Conservation (phyloP, 495 filamentous ascomycete genomes). For the Podospora pseudocomata region DNA sequence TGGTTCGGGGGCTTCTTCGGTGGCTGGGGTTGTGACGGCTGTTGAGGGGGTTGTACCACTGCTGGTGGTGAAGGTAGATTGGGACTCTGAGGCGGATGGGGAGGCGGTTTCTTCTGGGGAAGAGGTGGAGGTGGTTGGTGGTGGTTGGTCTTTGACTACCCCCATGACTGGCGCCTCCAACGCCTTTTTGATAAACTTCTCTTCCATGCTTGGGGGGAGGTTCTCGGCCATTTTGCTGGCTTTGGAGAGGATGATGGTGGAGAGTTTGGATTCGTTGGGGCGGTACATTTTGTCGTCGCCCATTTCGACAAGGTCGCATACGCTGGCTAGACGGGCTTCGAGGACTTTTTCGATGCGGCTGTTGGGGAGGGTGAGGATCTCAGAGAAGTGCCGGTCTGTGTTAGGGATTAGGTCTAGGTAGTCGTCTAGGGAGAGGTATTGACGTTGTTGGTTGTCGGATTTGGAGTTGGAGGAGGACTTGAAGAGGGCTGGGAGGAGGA, state of each 20-base stretch:
- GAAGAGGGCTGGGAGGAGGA: conserved; percentile 67
- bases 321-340: conserved; percentile 48
- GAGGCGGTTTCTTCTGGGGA: background rate
- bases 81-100: conserved; percentile 35
- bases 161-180: conserved; percentile 69
- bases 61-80: conserved; percentile 25
- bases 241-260: conserved; percentile 64
- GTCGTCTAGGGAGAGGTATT: conserved; percentile 78
- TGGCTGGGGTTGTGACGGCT: conserved; percentile 41
- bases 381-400: conserved; percentile 51
- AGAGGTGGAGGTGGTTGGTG: background rate
- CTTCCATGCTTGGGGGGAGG: conserved; percentile 78
- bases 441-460: conserved; percentile 24
- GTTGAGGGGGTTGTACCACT: conserved; percentile 23
- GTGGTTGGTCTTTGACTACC: conserved; percentile 26
- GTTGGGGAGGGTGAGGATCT: conserved; percentile 51
- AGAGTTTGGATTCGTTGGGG: conserved; percentile 64
- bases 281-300: conserved; percentile 81
- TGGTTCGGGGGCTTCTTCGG: conserved; percentile 20
- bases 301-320: conserved; percentile 76
- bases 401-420: conserved; percentile 65
- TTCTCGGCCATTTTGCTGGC: conserved; percentile 64
- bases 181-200: conserved; percentile 72
- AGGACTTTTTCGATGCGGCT: conserved; percentile 30
- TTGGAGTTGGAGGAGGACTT: conserved; percentile 32